Conservation (phyloP, 441 rosid species). For the Erysimum pusillum region DNA sequence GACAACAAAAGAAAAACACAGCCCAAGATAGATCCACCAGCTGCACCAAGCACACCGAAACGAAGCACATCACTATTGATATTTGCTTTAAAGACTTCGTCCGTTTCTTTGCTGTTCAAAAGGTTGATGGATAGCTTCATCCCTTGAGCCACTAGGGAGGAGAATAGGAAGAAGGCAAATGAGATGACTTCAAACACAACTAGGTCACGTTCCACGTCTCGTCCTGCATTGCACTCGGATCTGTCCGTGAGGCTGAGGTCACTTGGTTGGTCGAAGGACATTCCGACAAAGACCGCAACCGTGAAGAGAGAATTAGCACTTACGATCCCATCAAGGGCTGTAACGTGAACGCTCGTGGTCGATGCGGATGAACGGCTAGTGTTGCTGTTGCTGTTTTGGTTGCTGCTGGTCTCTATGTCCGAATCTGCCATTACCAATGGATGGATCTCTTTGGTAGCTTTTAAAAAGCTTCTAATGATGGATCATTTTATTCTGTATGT, state of each 20-base stretch:
- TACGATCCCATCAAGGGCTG: constrained; percentile 46
- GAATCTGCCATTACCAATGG: constrained; percentile 40
- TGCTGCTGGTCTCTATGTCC: constrained; percentile 37
- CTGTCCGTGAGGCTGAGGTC: constrained; percentile 39
- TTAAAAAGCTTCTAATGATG: constrained; percentile 15
- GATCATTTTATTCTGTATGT: constrained; percentile 26
- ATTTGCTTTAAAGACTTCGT: constrained; percentile 40
- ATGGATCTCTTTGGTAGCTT: constrained; percentile 19
- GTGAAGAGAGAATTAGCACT: constrained; percentile 49
- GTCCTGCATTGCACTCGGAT: constrained; percentile 43
- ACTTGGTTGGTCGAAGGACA: constrained; percentile 37
- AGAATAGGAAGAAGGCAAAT: constrained; percentile 46
- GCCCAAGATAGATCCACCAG: constrained; percentile 39
- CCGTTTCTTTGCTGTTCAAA: constrained; percentile 43
- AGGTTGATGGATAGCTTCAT: constrained; percentile 44
- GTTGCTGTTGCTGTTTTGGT: constrained; percentile 15
- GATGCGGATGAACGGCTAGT: constrained; percentile 19
- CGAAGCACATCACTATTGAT: constrained; percentile 43
- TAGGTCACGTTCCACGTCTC: constrained; percentile 41
- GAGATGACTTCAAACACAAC: constrained; percentile 47
- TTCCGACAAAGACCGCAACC: constrained; percentile 48
- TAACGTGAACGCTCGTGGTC: constrained; percentile 47
- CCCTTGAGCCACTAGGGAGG: constrained; percentile 50
- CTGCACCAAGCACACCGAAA: constrained; percentile 47
- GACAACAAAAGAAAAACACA: constrained; percentile 46